These are phyloP conservation scores for Cardamine chenopodiifolia DNA, from an alignment of 345 rosid species.

Conservation along the genomic window DNA sequence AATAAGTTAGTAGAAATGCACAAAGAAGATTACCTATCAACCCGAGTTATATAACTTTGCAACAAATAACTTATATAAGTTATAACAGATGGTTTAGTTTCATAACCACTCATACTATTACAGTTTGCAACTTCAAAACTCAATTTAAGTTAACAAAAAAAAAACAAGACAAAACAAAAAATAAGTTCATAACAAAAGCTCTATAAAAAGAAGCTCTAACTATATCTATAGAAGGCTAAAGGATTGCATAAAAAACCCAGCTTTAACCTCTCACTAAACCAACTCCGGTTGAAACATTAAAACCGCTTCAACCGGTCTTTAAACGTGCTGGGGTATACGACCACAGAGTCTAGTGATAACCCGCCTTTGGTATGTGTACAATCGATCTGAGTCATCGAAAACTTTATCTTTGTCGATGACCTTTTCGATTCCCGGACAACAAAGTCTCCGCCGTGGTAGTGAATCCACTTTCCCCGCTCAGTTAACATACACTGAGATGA, in stretches of 20 bases:
- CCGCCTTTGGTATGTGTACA: slow-evolving; percentile 99
- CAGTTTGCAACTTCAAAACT: slow-evolving; percentile 25
- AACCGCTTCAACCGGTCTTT: slow-evolving; percentile 42
- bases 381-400: slow-evolving; percentile 95
- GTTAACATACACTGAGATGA: slow-evolving; percentile 69
- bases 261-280: slow-evolving; percentile 39
- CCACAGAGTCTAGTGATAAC: slow-evolving; percentile 76
- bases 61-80: not conserved
- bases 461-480: slow-evolving; percentile 73
- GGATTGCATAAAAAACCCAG: slow-evolving; percentile 9
- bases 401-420: slow-evolving; percentile 56
- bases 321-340: slow-evolving; percentile 64
- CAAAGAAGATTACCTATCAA: not conserved
- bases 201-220: not conserved
- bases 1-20: not conserved
- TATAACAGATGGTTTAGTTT: slow-evolving; percentile 3
- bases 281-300: slow-evolving; percentile 21
- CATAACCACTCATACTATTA: not conserved
- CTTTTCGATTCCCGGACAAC: slow-evolving; percentile 48
- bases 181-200: not conserved
- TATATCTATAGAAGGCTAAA: slow-evolving; percentile 32
- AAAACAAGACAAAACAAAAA: not conserved
- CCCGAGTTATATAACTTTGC: not conserved
- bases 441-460: slow-evolving; percentile 85
- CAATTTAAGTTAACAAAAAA: not conserved